phyloP scores from a whole-genome alignment of 1,284 basidiomycete species.

The Moesziomyces sp. region DNA sequence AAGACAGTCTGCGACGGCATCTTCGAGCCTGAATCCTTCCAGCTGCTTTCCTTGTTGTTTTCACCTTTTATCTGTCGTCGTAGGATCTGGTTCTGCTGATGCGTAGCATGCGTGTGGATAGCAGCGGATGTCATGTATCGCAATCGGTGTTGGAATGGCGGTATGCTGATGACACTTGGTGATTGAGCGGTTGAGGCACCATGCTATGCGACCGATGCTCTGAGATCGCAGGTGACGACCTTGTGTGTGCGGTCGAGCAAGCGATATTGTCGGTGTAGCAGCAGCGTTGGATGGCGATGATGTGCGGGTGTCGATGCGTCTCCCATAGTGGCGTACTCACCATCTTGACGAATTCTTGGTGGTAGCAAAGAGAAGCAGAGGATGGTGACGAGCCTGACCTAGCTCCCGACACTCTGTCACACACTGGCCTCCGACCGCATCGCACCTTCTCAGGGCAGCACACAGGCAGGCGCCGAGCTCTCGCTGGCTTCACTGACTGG shows the following conservation, averaged over 20 bases:
- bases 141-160: too few species aligned
- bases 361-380: constrained; percentile 42
- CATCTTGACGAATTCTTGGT: constrained; percentile 58
- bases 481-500: too few species aligned
- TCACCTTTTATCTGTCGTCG: too few species aligned
- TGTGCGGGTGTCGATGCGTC: constrained; percentile 18
- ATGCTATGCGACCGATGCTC: too few species aligned
- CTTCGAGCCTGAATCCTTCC: neutral
- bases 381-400: constrained; percentile 33
- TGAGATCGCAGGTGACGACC: too few species aligned
- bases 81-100: too few species aligned
- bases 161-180: too few species aligned
- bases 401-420: constrained; percentile 17
- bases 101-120: too few species aligned
- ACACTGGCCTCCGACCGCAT: too few species aligned
- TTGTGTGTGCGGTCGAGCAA: neutral
- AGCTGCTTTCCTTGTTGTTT: neutral
- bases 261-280: constrained; percentile 7
- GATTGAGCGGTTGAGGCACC: too few species aligned
- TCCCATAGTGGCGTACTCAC: constrained; percentile 29
- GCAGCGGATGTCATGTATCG: too few species aligned
- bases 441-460: too few species aligned
- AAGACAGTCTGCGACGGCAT: neutral
- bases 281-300: constrained; percentile 23
- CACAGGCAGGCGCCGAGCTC: neutral